A percentile compares a stretch with the other conserved stretches of the same genome.
phyloP scores from a whole-genome alignment of 441 rosid species.

The Erodium moschatum region DNA sequence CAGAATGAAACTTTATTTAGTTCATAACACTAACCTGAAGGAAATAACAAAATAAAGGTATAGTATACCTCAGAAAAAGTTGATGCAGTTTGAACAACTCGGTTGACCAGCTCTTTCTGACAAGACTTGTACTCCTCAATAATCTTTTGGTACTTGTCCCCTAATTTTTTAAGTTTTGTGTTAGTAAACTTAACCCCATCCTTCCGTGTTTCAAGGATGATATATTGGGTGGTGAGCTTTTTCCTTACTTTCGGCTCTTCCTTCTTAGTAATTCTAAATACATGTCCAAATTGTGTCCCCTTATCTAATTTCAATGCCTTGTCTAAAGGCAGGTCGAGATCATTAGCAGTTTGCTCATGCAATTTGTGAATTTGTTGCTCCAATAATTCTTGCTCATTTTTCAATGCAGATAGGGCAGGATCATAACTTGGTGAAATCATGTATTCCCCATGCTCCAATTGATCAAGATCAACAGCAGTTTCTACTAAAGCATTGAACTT shows the following conservation, averaged over 20 bases:
- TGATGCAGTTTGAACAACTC: conserved; percentile 69
- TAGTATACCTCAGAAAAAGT: conserved; percentile 71
- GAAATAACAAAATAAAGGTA: conserved; percentile 16
- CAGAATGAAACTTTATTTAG: conserved; percentile 26
- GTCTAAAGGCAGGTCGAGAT: conserved; percentile 73
- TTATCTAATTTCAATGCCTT: conserved; percentile 84
- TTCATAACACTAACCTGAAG: conserved; percentile 13
- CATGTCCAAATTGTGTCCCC: conserved; percentile 90
- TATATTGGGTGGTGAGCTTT: conserved; percentile 70
- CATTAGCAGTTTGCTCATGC: conserved; percentile 75
- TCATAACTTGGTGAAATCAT: conserved; percentile 90
- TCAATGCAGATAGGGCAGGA: conserved; percentile 51
- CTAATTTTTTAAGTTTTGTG: conserved; percentile 83
- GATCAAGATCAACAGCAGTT: conserved; percentile 81
- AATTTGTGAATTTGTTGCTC: conserved; percentile 68
- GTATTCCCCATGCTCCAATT: conserved; percentile 91
- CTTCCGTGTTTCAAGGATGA: conserved; percentile 92
- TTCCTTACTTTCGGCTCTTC: conserved; percentile 96
- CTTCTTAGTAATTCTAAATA: conserved; percentile 92
- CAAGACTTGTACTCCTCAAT: conserved; percentile 69
- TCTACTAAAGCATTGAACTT: conserved; percentile 80
- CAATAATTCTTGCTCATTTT: conserved; percentile 66
- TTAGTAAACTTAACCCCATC: conserved; percentile 98
- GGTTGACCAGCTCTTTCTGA: conserved; percentile 74
- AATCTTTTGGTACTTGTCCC: conserved; percentile 78